A percentile compares a stretch with the other conserved stretches of the same genome.
Conservation (phyloP, 2,329 filamentous ascomycete species). For the Calcarisporium arbuscula region DNA sequence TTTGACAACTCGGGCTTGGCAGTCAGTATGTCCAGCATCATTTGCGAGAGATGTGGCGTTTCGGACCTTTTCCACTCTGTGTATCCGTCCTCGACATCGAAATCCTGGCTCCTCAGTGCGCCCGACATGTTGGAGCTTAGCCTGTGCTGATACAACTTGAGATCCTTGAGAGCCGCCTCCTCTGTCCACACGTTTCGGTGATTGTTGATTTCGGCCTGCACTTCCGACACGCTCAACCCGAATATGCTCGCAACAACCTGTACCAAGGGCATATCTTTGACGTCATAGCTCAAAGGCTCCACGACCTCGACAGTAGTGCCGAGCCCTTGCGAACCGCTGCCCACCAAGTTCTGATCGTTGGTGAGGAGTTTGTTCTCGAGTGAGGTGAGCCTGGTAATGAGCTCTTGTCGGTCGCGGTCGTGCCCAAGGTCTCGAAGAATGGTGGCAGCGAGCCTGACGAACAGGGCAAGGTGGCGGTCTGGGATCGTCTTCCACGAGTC, state of each 20-base stretch:
- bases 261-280: conserved; percentile 95
- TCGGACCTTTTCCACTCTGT: conserved; percentile 90
- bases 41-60: conserved; percentile 76
- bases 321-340: conserved; percentile 23
- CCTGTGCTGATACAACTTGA: conserved; percentile 89
- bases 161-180: conserved; percentile 79
- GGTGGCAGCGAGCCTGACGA: conserved; percentile 76
- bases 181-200: conserved; percentile 82
- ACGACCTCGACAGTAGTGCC: conserved; percentile 67
- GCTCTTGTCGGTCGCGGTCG: conserved; percentile 76
- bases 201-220: conserved; percentile 81
- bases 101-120: conserved; percentile 77
- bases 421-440: conserved; percentile 80
- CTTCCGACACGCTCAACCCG: conserved; percentile 67
- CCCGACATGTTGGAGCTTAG: conserved; percentile 73
- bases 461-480: conserved; percentile 89
- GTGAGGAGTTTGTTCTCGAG: conserved; percentile 91
- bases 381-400: conserved; percentile 69
- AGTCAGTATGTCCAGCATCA: conserved; percentile 87
- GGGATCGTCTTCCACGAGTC: conserved; percentile 88
- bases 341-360: conserved; percentile 78
- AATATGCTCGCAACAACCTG: conserved; percentile 84
- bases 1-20: conserved; percentile 81
- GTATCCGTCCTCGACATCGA: conserved; percentile 83
- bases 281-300: conserved; percentile 79